A percentile compares a stretch with the other conserved stretches of the same genome.
Conservation (phyloP, 176 grass and related monocot species). For the Rhynchospora tenuis region DNA sequence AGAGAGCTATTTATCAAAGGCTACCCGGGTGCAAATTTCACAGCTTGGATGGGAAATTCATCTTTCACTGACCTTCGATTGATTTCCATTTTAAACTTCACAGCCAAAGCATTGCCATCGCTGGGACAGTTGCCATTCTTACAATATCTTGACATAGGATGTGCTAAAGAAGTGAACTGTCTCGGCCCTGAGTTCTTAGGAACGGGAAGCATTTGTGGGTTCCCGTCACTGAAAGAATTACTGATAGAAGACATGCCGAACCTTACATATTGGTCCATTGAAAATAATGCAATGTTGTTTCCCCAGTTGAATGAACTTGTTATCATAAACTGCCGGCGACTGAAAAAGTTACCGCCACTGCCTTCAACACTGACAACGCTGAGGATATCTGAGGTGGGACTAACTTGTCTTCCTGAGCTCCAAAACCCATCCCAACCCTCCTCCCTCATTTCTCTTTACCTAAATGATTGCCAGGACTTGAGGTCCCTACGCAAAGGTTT, state of each 20-base stretch:
- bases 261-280: constrained; percentile 43
- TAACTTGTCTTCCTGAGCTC: constrained; percentile 47
- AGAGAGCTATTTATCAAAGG: constrained; percentile 52
- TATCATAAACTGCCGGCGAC: constrained; percentile 40
- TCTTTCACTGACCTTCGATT: constrained; percentile 47
- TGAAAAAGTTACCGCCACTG: constrained; percentile 51
- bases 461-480: constrained; percentile 48
- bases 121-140: constrained; percentile 64
- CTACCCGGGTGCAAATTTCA: constrained; percentile 28
- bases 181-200: constrained; percentile 45
- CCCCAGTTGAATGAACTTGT: constrained; percentile 48
- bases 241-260: constrained; percentile 64
- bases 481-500: constrained; percentile 47
- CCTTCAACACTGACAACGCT: constrained; percentile 44
- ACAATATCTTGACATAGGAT: constrained; percentile 43
- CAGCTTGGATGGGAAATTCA: constrained; percentile 41
- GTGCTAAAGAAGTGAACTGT: constrained; percentile 44
- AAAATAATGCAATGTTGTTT: constrained; percentile 35
- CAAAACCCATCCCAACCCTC: constrained; percentile 29
- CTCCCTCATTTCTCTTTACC: constrained; percentile 46
- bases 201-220: constrained; percentile 20
- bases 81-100: constrained; percentile 47
- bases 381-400: constrained; percentile 46
- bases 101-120: constrained; percentile 36
- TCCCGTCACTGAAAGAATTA: constrained; percentile 52